Evolutionary conservation across 2,329 filamentous ascomycete genomes (phyloP), one percentile per base, ranked within the genome.

Genomic region (Penicillium sp.): DNA sequence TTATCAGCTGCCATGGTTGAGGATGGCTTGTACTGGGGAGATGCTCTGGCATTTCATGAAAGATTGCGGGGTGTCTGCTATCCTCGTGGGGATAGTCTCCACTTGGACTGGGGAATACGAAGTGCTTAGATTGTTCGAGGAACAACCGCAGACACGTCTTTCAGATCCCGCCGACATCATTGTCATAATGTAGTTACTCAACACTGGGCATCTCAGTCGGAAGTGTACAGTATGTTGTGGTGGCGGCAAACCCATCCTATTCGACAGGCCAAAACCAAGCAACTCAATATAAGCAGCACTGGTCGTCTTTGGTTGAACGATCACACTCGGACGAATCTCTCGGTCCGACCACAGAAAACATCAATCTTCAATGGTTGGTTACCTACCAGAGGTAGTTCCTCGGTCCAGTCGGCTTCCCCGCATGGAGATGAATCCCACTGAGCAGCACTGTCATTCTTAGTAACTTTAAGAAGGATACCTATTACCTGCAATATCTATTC

Each of bases 351-450:
- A 31, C 14, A 24, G 1, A 52, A 36, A 24, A 5, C 21, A 21
- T 31, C 21, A 33, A 31, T 10, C 49, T 50, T 18, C 14, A 26
- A 43, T 26, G n/a, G 39, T 28, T 28, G 37, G 21, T 24, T 23
- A n/a, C 7, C 9, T 33, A 33, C 31, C 31, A 33, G 31, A 13
- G 24, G 21, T 7, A 33, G 5, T 54, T 29, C 58, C 56, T 61
- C 60, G 59, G 57, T 51, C 52, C 34, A 24, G 44, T 11, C 23
- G 48, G 18, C 23, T 65, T 64, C 63, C 64, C 64, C 64, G 61
- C 64, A 63, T 59, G 37, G 31, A 31, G 16, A 37, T 34, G 13
- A 14, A 16, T n/a, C 11, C 31, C 14, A n/a, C 18, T 21, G 6
- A 37, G 34, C 31, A 37, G 18, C 34, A 18, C 11, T 13, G 5